Base-by-base conservation (phyloP, 1,284 basidiomycete genomes). In the Cryptococcus sp. region DNA sequence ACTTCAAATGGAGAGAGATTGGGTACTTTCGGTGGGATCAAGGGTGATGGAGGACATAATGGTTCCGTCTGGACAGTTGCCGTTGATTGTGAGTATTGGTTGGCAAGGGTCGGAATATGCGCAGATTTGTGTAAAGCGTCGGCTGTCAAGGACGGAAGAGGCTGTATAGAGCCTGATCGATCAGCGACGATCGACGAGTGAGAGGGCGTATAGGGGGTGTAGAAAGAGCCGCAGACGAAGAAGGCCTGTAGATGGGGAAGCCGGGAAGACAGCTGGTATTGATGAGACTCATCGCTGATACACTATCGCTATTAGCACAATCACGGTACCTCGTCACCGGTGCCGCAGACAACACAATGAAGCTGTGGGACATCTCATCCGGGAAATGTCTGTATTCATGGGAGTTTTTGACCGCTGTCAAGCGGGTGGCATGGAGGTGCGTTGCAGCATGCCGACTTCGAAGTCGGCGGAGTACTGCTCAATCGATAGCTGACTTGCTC, bases 341-440 rank as follows among this genome's bases (percentile, higher is more conserved):
- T 16, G 82, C 83, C 16, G 83, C 83, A 43, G 95, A 99, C 80
- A 99, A 97, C 79, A 85, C 86, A 52, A 86, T 99, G 80, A 87
- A 89, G 64, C 83, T 99, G 23, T 99, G 95, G 95, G 84, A 86
- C 55, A 90, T 97, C 26, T 81, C 86, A 55, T 90, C 88, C 2
- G 96, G 95, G 62, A 91, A 94, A 80, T 94, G 91, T 73, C 82
- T 96, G 46, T 89, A 86, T 76, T 87, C 84, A 4, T 99, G 96
- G 96, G 95, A 98, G 78, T 98, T 98, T 82, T 89, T 91, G 45
- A 99, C 95, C 0, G 95, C 96, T 3, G 91, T 98, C 67, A 98
- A 97, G 83, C 84, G 95, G 49, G 95, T 98, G 26, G 85, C 88
- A 15, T 80, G 76, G 76, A 79, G 70, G 77, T 78, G 55, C 59